Evolutionary conservation across 2,329 filamentous ascomycete genomes (phyloP), one percentile per base, ranked within the genome.

Genomic region (Beauveria scarabaeidicola): DNA sequence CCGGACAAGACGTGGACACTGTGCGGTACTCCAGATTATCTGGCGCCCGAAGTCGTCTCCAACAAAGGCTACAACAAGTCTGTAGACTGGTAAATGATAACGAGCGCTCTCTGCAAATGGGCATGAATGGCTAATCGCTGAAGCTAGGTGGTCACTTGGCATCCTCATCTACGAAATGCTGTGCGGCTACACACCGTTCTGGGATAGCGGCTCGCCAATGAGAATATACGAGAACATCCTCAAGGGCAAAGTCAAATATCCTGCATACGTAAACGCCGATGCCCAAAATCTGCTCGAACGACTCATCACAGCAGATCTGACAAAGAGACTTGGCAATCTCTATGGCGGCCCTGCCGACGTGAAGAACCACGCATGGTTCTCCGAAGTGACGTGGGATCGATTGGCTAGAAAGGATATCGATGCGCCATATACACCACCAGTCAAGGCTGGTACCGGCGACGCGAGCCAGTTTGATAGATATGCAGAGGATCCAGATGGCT

Each of bases 141-240:
- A 27, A 29, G 43, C 11, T 58, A 97, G 92, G 92, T 99, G 94
- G 94, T 97, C 93, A 57, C 81, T 99, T 61, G 94, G 94, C 50
- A 97, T 99, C 71, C 79, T 99, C 67, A 97, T 99, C 73, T 99
- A 97, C 74, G 94, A 99, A 80, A 99, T 99, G 94, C 84, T 99
- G 41, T 97, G 94, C 72, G 94, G 94, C 29, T 99, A 97, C 75
- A 99, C 94, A 5, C 94, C 94, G 5, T 99, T 99, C 79, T 99
- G 94, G 93, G 94, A 99, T 73, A 90, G 90, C 68, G 94, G 93
- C 59, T 96, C 91, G 48, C 93, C 94, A 3, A 96, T 99, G 85
- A 97, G 96, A 77, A 99, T 99, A 69, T 99, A 99, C 77, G 94
- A 99, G 78, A 99, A 99, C 73, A 99, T 99, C 69, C 83, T 99